Conservation (phyloP, 2,329 filamentous ascomycete species). For the Myriosclerotinia scirpicola region DNA sequence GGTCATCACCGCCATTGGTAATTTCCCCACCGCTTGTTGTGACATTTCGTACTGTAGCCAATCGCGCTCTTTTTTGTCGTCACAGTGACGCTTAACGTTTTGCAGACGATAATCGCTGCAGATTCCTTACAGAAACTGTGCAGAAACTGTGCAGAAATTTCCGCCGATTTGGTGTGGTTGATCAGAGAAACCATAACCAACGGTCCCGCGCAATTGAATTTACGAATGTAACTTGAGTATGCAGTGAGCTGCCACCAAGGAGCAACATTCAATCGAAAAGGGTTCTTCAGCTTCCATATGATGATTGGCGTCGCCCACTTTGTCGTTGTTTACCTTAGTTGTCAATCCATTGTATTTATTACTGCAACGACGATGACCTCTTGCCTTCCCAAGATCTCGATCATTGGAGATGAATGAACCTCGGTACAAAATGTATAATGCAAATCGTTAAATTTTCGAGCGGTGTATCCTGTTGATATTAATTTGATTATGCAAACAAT, state of each 20-base stretch:
- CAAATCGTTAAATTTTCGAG: background rate
- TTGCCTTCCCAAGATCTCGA: constrained; percentile 3
- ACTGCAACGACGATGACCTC: constrained; percentile 6
- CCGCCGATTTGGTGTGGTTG: constrained; percentile 19
- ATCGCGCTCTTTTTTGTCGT: constrained; percentile 13
- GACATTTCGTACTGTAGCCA: constrained; percentile 20
- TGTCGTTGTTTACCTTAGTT: constrained; percentile 21
- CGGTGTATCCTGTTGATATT: constrained; percentile 15
- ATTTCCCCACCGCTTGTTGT: constrained; percentile 15
- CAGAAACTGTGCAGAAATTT: background rate
- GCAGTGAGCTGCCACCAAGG: constrained; percentile 18
- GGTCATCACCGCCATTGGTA: constrained; percentile 23
- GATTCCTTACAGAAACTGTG: background rate
- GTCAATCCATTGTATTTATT: constrained; percentile 6
- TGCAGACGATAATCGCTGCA: constrained; percentile 16
- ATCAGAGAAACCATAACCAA: constrained; percentile 8
- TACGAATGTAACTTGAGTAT: constrained; percentile 17
- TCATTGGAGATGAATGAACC: constrained; percentile 6
- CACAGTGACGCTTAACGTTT: constrained; percentile 12
- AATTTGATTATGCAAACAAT: constrained; percentile 16
- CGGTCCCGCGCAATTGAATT: constrained; percentile 5
- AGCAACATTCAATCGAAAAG: constrained; percentile 23
- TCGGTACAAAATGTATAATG: constrained; percentile 10
- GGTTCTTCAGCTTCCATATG: constrained; percentile 23
- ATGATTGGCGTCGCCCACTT: constrained; percentile 20